Base-by-base conservation (phyloP, 495 filamentous ascomycete genomes). In the Monascus purpureus region DNA sequence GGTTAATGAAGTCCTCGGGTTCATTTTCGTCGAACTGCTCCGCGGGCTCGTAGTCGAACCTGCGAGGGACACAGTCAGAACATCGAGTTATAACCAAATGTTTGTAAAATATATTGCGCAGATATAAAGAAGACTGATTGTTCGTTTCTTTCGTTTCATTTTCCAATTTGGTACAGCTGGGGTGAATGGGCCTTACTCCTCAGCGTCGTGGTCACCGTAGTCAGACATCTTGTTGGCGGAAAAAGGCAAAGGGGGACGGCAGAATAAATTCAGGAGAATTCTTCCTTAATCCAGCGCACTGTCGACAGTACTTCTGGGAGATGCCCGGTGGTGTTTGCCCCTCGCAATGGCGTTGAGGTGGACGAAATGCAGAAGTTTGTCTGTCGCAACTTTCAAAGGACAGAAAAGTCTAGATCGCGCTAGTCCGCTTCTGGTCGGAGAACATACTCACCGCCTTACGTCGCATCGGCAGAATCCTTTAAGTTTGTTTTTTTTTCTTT, bases 131-230 rank as follows among this genome's bases (percentile, higher is more conserved):
- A 28, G 5, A 12, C 9, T 11, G 6, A 6, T 28, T 28, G 25
- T 14, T 28, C 8, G n/a, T n/a, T n/a, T n/a, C n/a, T n/a, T 22
- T 22, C 20, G 20, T 22, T 5, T 22, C 5, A 9, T 9, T 22
- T 16, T 17, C 28, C 14, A 15, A 8, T 14, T 14, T 4, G 14
- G 6, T 8, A 14, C 7, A 20, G 13, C 16, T 32, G 39, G 19
- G 13, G 32, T 14, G 29, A 42, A 34, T 39, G 37, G 36, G 32
- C 36, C 49, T 54, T 57, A 63, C 57, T 75, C 77, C 40, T 71
- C 70, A 40, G 65, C 76, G 29, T 70, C 68, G 45, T 80, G 70
- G 37, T 75, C 78, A 32, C 76, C 85, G 59, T 77, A 84, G 62
- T 93, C 85, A 50, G 83, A 92, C 85, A 93, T 93, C 20, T 41